A percentile compares a stretch with the other conserved stretches of the same genome.
Evolutionary conservation across 495 filamentous ascomycete genomes (phyloP).

Genomic region (Choiromyces venosus): DNA sequence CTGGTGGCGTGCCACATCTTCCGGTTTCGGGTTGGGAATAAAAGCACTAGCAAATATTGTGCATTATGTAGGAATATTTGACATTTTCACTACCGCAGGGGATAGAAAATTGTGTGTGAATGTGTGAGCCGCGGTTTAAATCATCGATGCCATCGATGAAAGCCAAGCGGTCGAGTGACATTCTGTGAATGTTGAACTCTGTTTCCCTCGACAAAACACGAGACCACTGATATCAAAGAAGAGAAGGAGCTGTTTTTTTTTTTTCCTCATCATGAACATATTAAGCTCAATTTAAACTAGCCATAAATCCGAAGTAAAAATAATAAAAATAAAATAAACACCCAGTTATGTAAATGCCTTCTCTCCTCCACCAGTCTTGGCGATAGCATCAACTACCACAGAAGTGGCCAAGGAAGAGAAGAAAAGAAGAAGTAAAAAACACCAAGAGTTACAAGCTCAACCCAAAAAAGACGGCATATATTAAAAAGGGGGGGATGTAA

Average conservation of each 20-base stretch:
- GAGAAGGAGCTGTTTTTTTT: no score
- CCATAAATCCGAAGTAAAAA: not conserved
- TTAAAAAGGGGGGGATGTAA: not conserved
- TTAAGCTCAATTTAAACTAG: not conserved
- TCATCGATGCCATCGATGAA: no score
- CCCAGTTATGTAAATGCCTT: not conserved
- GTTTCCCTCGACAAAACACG: no score
- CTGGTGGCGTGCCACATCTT: no score
- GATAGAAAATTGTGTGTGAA: no score
- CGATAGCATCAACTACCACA: not conserved
- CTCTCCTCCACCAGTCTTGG: not conserved
- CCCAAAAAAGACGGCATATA: not conserved
- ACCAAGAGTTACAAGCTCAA: not conserved
- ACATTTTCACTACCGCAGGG: no score
- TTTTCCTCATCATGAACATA: not conserved
- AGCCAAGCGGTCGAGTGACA: not conserved
- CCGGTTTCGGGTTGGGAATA: no score
- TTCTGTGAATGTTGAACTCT: not conserved
- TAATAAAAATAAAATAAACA: not conserved
- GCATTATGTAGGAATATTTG: no score
- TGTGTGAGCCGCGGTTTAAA: no score
- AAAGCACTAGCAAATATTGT: no score
- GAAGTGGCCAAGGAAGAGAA: not conserved
- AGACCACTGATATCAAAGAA: no score
- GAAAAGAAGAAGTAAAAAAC: not conserved